Evolutionary conservation across 495 filamentous ascomycete genomes (phyloP).

Genomic region (Apiosordaria backusii): DNA sequence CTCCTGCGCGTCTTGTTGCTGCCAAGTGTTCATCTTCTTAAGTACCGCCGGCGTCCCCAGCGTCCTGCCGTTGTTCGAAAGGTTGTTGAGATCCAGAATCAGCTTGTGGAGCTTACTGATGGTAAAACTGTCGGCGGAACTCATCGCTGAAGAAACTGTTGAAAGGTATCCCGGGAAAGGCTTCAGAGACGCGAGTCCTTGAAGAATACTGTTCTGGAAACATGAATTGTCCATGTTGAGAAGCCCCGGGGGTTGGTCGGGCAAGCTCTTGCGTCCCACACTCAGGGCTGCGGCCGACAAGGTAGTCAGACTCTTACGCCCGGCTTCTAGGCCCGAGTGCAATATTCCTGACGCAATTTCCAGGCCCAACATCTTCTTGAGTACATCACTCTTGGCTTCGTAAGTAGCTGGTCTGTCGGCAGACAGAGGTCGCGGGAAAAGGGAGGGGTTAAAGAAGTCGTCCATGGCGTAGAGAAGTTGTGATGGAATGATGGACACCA

Average conservation of each 20-base stretch:
- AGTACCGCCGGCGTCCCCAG: slow-evolving; percentile 75
- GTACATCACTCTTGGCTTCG: slow-evolving; percentile 62
- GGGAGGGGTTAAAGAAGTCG: slow-evolving; percentile 37
- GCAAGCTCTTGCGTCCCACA: slow-evolving; percentile 31
- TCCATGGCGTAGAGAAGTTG: slow-evolving; percentile 59
- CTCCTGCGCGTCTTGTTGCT: slow-evolving; percentile 98
- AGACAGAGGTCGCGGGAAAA: slow-evolving; percentile 27
- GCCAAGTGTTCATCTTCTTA: slow-evolving; percentile 86
- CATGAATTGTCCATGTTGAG: slow-evolving; percentile 94
- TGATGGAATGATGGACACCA: slow-evolving; percentile 60
- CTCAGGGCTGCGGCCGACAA: slow-evolving; percentile 42
- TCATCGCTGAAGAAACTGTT: slow-evolving; percentile 34
- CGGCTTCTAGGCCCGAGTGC: slow-evolving; percentile 19
- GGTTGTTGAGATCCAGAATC: slow-evolving; percentile 62
- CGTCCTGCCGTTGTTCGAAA: slow-evolving; percentile 61
- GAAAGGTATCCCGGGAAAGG: slow-evolving; percentile 55
- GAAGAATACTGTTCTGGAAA: slow-evolving; percentile 94
- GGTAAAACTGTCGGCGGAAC: slow-evolving; percentile 22
- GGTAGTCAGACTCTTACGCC: slow-evolving; percentile 46
- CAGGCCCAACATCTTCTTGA: slow-evolving; percentile 65
- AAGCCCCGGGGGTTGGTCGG: slow-evolving; percentile 64
- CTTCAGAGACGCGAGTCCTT: slow-evolving; percentile 74
- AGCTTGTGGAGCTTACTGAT: slow-evolving; percentile 57
- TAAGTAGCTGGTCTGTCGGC: slow-evolving; percentile 34
- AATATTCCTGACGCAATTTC: slow-evolving; percentile 35